Conservation (phyloP, 164 flowering plant genomes). For the Magnolia kwangsiensis region DNA sequence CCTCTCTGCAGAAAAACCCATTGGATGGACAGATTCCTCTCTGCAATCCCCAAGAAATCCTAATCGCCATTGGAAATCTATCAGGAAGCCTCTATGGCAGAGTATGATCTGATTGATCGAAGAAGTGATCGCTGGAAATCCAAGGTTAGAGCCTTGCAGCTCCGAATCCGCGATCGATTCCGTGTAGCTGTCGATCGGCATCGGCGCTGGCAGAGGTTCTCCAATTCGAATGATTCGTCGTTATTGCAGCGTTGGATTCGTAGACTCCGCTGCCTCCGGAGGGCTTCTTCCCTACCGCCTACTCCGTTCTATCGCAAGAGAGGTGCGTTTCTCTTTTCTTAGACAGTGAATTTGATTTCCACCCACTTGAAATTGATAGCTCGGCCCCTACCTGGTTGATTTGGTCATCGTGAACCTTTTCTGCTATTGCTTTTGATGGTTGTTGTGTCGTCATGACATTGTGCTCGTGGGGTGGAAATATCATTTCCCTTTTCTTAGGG, state of each 20-base stretch:
- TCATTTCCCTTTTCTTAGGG: neutral
- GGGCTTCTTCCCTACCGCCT: constrained; percentile 50
- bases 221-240: constrained; percentile 47
- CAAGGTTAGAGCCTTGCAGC: constrained; percentile 50
- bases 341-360: neutral
- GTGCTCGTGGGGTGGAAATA: neutral
- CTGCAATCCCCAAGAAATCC: neutral
- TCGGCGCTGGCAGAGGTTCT: constrained; percentile 28
- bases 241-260: constrained; percentile 49
- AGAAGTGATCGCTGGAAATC: constrained; percentile 56
- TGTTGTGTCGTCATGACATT: neutral
- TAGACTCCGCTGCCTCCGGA: constrained; percentile 51
- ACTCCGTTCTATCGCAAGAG: constrained; percentile 62
- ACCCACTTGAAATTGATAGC: too few relatives aligned
- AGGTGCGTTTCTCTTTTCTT: constrained; percentile 29
- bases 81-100: neutral
- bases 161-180: constrained; percentile 64
- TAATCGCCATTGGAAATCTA: neutral
- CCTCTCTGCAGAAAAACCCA: neutral
- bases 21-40: neutral
- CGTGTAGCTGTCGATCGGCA: constrained; percentile 74
- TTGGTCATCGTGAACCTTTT: neutral
- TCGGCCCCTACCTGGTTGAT: neutral
- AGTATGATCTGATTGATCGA: neutral
- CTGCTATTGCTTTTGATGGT: neutral